These are phyloP conservation scores for Chlamydomonas sp. DNA, from an alignment of 139 green algal species.

Conservation along the genomic window DNA sequence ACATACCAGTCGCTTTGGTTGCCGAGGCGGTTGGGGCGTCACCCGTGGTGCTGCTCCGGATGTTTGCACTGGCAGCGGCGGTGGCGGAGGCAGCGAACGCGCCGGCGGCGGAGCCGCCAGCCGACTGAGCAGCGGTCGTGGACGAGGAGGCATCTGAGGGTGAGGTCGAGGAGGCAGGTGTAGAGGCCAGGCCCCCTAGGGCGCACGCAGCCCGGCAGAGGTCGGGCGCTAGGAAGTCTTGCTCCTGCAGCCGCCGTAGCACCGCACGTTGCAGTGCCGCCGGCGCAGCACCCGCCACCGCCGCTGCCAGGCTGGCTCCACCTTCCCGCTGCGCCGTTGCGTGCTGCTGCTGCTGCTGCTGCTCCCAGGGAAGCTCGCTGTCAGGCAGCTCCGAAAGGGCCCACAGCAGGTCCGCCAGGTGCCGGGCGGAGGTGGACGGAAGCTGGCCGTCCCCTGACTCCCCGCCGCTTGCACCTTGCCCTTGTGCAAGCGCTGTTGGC, in stretches of 20 bases:
- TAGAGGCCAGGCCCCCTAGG: slow-evolving; percentile 24
- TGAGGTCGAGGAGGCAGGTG: not conserved
- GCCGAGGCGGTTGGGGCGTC: too few species aligned
- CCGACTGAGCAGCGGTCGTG: not conserved
- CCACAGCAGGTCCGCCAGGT: slow-evolving; percentile 17
- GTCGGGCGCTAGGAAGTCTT: slow-evolving; percentile 55
- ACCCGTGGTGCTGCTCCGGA: too few species aligned
- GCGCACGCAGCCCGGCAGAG: slow-evolving; percentile 41
- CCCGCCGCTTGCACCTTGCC: too few species aligned
- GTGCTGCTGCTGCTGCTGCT: not conserved
- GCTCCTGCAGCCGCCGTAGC: not conserved
- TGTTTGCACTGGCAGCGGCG: too few species aligned
- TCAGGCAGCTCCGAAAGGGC: slow-evolving; percentile 9
- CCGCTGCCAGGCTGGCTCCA: not conserved
- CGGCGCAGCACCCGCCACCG: not conserved
- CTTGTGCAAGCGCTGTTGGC: too few species aligned
- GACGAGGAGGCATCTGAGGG: not conserved
- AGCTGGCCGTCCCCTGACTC: not conserved
- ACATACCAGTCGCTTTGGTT: too few species aligned
- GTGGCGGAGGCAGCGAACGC: too few species aligned
- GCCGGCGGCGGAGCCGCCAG: not conserved
- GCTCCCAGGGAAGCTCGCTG: slow-evolving; percentile 15
- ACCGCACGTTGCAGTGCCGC: slow-evolving; percentile 13
- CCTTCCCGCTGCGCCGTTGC: too few species aligned
- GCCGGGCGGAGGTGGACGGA: not conserved